Evolutionary conservation across 305 asterid species (phyloP).

Genomic region (Fraxinus dipetala): DNA sequence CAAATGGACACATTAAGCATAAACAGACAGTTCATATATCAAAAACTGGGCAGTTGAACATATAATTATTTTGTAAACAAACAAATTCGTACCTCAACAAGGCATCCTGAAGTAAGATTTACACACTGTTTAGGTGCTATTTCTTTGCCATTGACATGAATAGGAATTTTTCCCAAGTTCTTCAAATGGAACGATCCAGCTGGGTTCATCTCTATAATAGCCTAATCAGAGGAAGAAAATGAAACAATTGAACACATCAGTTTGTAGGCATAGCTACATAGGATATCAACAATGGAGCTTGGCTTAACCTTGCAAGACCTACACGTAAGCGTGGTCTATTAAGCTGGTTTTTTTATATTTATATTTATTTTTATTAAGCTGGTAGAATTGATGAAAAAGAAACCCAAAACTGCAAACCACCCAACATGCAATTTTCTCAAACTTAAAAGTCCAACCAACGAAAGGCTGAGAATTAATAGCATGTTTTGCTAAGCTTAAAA

Average conservation of each 20-base stretch:
- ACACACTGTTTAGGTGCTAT: slow-evolving; percentile 38
- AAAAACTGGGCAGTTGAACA: background rate
- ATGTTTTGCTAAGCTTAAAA: background rate
- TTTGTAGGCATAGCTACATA: background rate
- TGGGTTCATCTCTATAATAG: slow-evolving; percentile 52
- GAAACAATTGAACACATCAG: background rate
- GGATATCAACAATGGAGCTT: background rate
- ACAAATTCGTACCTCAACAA: slow-evolving; percentile 56
- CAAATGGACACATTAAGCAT: background rate
- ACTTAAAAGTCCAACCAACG: background rate
- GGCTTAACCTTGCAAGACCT: slow-evolving; percentile 3
- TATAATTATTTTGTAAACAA: background rate
- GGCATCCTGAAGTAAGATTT: slow-evolving; percentile 53
- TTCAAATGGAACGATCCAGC: slow-evolving; percentile 56
- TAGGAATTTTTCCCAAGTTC: slow-evolving; percentile 55
- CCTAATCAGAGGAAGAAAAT: slow-evolving; percentile 39
- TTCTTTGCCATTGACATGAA: slow-evolving; percentile 57
- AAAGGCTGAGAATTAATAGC: background rate
- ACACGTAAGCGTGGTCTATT: background rate
- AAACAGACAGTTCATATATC: background rate
- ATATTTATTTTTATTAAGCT: background rate
- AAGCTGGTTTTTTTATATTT: background rate
- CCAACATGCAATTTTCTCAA: background rate
- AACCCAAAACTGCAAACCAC: background rate
- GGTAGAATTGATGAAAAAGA: background rate